Conservation (phyloP, 2,329 filamentous ascomycete genomes). For the Neophaeococcomyces mojaviensis region DNA sequence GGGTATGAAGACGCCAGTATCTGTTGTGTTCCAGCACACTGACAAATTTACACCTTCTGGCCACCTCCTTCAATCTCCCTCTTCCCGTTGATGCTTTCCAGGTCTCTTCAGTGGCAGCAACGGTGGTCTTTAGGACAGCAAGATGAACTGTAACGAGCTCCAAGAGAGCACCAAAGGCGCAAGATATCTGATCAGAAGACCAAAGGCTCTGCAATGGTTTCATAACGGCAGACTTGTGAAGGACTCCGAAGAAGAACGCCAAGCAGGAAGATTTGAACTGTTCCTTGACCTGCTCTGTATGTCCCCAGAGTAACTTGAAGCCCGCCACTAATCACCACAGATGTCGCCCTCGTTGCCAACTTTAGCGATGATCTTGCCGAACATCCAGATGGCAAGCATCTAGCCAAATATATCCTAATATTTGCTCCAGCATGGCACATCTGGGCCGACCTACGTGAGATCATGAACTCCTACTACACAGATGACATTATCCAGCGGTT, state of each 20-base stretch:
- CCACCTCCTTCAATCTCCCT: too few relatives aligned
- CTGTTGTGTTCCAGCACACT: too few relatives aligned
- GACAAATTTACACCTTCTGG: too few relatives aligned
- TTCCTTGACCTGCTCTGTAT: slow-evolving; percentile 46
- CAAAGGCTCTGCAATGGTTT: slow-evolving; percentile 40
- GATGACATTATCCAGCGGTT: slow-evolving; percentile 43
- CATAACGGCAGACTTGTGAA: slow-evolving; percentile 37
- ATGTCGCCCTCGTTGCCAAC: slow-evolving; percentile 38
- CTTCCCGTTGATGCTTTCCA: too few relatives aligned
- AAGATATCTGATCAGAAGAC: slow-evolving; percentile 26
- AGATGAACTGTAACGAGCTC: slow-evolving; percentile 4
- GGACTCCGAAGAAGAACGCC: slow-evolving; percentile 38
- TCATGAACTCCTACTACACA: slow-evolving; percentile 48
- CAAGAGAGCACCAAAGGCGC: slow-evolving; percentile 14
- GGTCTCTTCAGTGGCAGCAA: too few relatives aligned
- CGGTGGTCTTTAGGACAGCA: too few relatives aligned
- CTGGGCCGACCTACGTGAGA: slow-evolving; percentile 44
- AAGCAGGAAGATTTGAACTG: slow-evolving; percentile 42
- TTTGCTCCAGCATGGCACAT: slow-evolving; percentile 45
- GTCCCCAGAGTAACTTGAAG: slow-evolving; percentile 24
- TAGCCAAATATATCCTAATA: slow-evolving; percentile 44
- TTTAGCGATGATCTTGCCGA: slow-evolving; percentile 44
- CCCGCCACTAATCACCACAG: neutral
- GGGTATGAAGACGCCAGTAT: too few relatives aligned
- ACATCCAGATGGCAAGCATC: slow-evolving; percentile 36